Evolutionary conservation across 345 rosid species (phyloP), one percentile per base, ranked within the genome.

Genomic region (Gossypium raimondii): DNA sequence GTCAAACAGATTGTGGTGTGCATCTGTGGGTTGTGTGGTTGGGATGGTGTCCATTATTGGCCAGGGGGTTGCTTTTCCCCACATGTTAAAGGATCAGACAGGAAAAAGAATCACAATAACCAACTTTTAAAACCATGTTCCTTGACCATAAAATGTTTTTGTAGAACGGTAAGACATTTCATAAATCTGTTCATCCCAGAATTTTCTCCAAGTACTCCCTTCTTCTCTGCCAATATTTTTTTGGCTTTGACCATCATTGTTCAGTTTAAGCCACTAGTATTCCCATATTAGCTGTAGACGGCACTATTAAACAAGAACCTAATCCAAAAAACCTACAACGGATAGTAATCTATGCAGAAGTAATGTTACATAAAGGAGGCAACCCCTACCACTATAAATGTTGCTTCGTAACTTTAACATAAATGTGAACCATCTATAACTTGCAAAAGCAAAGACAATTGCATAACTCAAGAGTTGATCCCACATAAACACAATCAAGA

Each of bases 401-500:
- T 51, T 51, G 43, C 57, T 67, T 67, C 43, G 11, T 27, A 34
- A 16, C 73, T 51, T 14, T 10, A 24, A 48, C 11, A 10, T 2
- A 48, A 50, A 17, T 16, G 13, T 8, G n/a, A 70, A 45, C n/a
- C 62, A 25, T 25, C 44, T 69, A 69, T 3, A 69, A 63, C 50
- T 62, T 48, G 69, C 70, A 29, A 50, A 51, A 50, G 45, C 20
- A 27, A 34, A 48, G 58, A 25, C 20, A 11, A 11, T 27, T 48
- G 34, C 16, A 2, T 1, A 59, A 45, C 67, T 44, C 50, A 4
- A 16, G 18, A 60, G 45, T 18, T 59, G 72, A 72, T 18, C 29
- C 60, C 58, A 34, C 8, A 52, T 5, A 4, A 44, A 50, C 69
- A 65, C 38, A 60, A 67, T 60, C 76, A 64, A 66, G 60, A 51